Evolutionary conservation across 768 basidiomycete species (phyloP).

Genomic region (Hypholoma sublateritium): DNA sequence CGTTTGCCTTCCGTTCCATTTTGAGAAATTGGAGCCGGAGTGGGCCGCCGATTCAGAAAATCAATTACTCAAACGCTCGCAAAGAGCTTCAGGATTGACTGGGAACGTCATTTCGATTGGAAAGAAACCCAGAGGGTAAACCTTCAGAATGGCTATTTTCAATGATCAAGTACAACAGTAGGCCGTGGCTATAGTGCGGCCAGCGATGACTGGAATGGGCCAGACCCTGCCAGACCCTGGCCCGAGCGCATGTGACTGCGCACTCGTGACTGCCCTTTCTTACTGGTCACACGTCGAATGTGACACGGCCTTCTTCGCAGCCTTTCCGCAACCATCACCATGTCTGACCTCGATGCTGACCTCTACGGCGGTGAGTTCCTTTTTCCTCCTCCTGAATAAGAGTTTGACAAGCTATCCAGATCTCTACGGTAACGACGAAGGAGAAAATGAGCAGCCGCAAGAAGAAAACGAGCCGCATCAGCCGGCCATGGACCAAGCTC

Average conservation of each 20-base stretch:
- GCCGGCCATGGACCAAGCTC: constrained; percentile 11
- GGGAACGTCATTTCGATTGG: too few relatives aligned
- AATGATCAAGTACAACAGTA: too few relatives aligned
- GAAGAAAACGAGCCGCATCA: constrained; percentile 20
- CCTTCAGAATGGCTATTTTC: too few relatives aligned
- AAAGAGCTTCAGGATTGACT: too few relatives aligned
- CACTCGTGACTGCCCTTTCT: constrained; percentile 15
- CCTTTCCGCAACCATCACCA: constrained; percentile 39
- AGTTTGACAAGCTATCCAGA: constrained; percentile 37
- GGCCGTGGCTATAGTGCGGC: too few relatives aligned
- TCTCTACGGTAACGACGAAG: constrained; percentile 74
- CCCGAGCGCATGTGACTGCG: constrained; percentile 21
- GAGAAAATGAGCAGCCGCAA: constrained; percentile 46
- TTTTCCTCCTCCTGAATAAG: not conserved
- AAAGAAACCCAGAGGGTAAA: too few relatives aligned
- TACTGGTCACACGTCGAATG: not conserved
- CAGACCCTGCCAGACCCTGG: not conserved
- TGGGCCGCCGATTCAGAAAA: not conserved
- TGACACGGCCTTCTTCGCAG: constrained; percentile 5
- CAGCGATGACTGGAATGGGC: too few relatives aligned
- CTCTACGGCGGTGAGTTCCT: constrained; percentile 77
- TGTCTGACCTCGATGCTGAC: constrained; percentile 88
- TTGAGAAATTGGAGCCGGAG: not conserved
- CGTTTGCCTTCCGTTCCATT: constrained; percentile 1
- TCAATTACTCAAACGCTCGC: not conserved